These are phyloP conservation scores for Euphorbia tirucalli DNA, from an alignment of 345 rosid genomes.

Conservation along the genomic window DNA sequence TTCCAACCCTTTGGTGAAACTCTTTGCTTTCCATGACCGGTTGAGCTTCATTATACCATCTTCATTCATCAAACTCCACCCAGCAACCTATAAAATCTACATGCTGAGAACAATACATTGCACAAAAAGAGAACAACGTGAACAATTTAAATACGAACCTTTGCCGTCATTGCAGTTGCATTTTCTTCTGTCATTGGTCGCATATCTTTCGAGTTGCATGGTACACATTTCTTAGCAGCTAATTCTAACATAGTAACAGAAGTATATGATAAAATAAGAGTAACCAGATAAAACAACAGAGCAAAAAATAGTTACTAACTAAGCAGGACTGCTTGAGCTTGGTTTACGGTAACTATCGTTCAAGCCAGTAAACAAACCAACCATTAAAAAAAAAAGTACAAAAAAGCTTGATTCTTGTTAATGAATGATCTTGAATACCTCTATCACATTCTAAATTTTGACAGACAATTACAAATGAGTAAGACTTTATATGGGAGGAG, in stretches of 20 bases:
- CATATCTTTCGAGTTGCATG: constrained; percentile 81
- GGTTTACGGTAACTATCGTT: not conserved
- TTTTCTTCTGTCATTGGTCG: constrained; percentile 73
- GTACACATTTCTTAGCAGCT: constrained; percentile 73
- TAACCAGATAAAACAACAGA: not conserved
- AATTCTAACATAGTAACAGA: constrained; percentile 48
- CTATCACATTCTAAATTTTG: too few relatives aligned
- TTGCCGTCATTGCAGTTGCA: constrained; percentile 53
- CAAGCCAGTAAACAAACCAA: not conserved
- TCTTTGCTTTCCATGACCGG: constrained; percentile 67
- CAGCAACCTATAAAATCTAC: constrained; percentile 48
- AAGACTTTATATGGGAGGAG: too few relatives aligned
- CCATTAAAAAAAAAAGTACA: not conserved
- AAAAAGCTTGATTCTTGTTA: not conserved
- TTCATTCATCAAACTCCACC: constrained; percentile 79
- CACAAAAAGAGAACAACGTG: not conserved
- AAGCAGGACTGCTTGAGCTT: not conserved
- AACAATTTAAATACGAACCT: constrained; percentile 41
- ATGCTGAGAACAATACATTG: constrained; percentile 2
- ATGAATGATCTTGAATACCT: not conserved
- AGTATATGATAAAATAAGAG: constrained; percentile 10
- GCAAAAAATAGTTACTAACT: not conserved
- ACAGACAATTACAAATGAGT: too few relatives aligned
- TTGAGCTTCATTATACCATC: constrained; percentile 64
- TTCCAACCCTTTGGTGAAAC: constrained; percentile 80